phyloP scores from a whole-genome alignment of 148 eudicot genomes.

The Silene latifolia region DNA sequence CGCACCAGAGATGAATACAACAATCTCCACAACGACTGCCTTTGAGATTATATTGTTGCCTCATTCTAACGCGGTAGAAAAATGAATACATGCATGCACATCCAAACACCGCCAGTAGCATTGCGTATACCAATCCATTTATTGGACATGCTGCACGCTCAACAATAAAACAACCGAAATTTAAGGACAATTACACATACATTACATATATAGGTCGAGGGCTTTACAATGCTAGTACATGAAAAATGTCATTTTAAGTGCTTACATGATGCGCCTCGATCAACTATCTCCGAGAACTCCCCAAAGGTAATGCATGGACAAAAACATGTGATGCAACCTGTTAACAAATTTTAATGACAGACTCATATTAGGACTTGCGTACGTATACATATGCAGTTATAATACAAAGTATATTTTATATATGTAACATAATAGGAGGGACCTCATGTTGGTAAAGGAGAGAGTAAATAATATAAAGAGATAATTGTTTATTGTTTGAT shows the following conservation, averaged over 20 bases:
- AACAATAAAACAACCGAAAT: background rate
- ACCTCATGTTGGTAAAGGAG: too few relatives aligned
- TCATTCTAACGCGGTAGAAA: slow-evolving; percentile 23
- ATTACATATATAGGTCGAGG: background rate
- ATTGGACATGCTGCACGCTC: slow-evolving; percentile 20
- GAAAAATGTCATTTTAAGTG: background rate
- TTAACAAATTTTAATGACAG: background rate
- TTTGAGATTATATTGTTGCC: slow-evolving; percentile 20
- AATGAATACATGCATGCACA: slow-evolving; percentile 26
- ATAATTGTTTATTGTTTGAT: too few relatives aligned
- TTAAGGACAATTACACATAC: background rate
- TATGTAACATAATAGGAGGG: too few relatives aligned
- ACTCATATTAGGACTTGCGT: background rate
- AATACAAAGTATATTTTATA: too few relatives aligned
- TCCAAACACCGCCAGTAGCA: slow-evolving; percentile 11
- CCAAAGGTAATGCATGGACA: slow-evolving; percentile 36
- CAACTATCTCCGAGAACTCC: slow-evolving; percentile 26
- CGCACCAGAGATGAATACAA: slow-evolving; percentile 25
- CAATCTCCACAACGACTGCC: slow-evolving; percentile 23
- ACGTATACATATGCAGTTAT: too few relatives aligned
- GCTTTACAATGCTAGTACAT: background rate
- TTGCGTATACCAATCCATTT: slow-evolving; percentile 25
- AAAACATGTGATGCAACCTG: slow-evolving; percentile 25
- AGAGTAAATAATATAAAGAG: too few relatives aligned
- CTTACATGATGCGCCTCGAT: slow-evolving; percentile 28